phyloP scores from a whole-genome alignment of 2,329 filamentous ascomycete genomes.

The Berkeleyomyces basicola region DNA sequence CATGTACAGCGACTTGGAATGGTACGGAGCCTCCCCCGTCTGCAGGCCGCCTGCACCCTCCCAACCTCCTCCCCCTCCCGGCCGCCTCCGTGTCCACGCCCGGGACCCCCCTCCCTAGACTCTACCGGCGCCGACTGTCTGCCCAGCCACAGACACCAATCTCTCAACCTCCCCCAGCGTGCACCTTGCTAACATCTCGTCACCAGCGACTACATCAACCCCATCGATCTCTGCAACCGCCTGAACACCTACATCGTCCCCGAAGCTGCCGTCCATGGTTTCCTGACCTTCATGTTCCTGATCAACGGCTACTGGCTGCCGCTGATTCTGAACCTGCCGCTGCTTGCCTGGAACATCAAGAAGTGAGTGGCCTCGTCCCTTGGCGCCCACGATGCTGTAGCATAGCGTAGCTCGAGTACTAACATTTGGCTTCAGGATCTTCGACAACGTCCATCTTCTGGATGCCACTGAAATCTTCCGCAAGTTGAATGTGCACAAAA shows the following conservation, averaged over 20 bases:
- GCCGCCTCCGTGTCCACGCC: background rate
- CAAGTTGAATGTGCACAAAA: constrained; percentile 98
- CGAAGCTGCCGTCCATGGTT: constrained; percentile 92
- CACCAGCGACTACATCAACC: constrained; percentile 94
- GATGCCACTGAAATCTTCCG: constrained; percentile 99
- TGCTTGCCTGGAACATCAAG: constrained; percentile 88
- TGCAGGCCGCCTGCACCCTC: too few relatives aligned
- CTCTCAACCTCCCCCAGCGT: too few relatives aligned
- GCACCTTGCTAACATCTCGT: background rate
- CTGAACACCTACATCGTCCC: constrained; percentile 99
- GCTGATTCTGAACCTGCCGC: constrained; percentile 76
- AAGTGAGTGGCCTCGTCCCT: constrained; percentile 49
- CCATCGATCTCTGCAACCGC: constrained; percentile 99
- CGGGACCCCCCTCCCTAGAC: too few relatives aligned
- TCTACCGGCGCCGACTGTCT: too few relatives aligned
- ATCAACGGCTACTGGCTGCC: constrained; percentile 99
- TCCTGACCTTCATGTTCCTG: constrained; percentile 88
- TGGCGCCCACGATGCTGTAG: background rate
- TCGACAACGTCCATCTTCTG: constrained; percentile 90
- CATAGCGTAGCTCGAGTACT: constrained; percentile 12
- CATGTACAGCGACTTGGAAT: constrained; percentile 99
- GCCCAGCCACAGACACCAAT: too few relatives aligned
- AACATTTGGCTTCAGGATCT: constrained; percentile 45
- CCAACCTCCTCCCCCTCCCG: background rate
- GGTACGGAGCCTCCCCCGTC: constrained; percentile 41